Evolutionary conservation across 768 basidiomycete genomes (phyloP), one percentile per base, ranked within the genome.

Genomic region (Royoungia palumana): DNA sequence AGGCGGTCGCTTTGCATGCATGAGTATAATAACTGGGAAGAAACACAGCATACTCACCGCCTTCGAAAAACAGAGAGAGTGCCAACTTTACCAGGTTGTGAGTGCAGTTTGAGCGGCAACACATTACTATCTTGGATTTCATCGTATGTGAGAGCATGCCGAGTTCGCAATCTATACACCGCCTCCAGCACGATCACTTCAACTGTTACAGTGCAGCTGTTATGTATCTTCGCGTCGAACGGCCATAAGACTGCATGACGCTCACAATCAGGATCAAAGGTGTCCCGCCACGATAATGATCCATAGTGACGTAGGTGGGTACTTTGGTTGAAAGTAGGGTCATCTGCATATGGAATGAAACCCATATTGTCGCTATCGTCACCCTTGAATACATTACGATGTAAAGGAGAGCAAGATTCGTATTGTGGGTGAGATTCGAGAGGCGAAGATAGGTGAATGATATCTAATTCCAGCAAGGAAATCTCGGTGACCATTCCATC

Each of bases 271-370:
- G 73, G 69, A 53, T 73, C 68, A 27, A 52, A 51, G 47, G 71
- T 34, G 1, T 49, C 35, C 53, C 80, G 74, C 86, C 87, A 88
- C 0, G 74, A 73, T 44, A 81, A 70, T 2, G 60, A 59, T 9
- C 57, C 60, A 60, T 84, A 77, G 5, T 76, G 70, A 13, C 57
- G 44, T 3, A 66, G 56, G 53, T 85, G 77, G 14, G 43, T 56
- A 3, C 38, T 25, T 28, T 62, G 65, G 42, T 79, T 55, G 53
- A 88, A 89, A 0, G 40, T 56, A 3, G 74, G 72, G 37, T 87
- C 85, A 56, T 88, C 84, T 0, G 77, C 71, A 44, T 79, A 79
- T 2, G 85, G 84, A 6, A 85, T 63, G 60, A 85, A 88, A 3
- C 72, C 70, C 72, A 86, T 75, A 19, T 67, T 62, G 50, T 73